Percentiles rank a stretch among this genome's conserved stretches.
phyloP scores from a whole-genome alignment of 768 basidiomycete genomes.

The Leccinellum albellum region DNA sequence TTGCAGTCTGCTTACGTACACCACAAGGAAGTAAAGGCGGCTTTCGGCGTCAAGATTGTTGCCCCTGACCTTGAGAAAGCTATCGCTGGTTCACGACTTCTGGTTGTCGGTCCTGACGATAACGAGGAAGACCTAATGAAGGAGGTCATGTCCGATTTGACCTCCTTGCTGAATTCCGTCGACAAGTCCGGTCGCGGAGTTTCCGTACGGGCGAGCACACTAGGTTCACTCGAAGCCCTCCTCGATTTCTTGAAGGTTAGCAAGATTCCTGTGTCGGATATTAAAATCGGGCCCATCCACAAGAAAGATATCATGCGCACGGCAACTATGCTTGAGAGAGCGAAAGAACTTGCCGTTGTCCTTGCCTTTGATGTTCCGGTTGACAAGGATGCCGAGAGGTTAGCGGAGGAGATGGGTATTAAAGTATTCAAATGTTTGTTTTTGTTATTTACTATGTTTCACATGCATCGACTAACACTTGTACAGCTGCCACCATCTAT shows the following conservation, averaged over 20 bases:
- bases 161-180: slow-evolving; percentile 80
- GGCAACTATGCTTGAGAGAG: slow-evolving; percentile 92
- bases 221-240: slow-evolving; percentile 94
- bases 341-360: slow-evolving; percentile 91
- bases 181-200: slow-evolving; percentile 97
- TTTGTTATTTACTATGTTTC: neutral
- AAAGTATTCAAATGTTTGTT: slow-evolving; percentile 83
- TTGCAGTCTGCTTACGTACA: slow-evolving; percentile 90
- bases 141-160: slow-evolving; percentile 95
- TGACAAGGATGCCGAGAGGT: slow-evolving; percentile 87
- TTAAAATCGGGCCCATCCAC: slow-evolving; percentile 96
- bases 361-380: slow-evolving; percentile 95
- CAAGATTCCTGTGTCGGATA: slow-evolving; percentile 96
- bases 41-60: slow-evolving; percentile 91
- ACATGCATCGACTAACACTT: neutral
- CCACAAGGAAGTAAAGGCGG: slow-evolving; percentile 95
- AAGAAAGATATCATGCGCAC: slow-evolving; percentile 93
- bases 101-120: slow-evolving; percentile 92
- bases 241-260: slow-evolving; percentile 91
- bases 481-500: slow-evolving; percentile 94
- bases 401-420: slow-evolving; percentile 94
- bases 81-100: slow-evolving; percentile 91
- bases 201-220: slow-evolving; percentile 94
- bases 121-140: slow-evolving; percentile 94
- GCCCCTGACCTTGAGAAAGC: slow-evolving; percentile 97